Conservation (phyloP, 768 basidiomycete genomes). For the Neoboletus brunneissimus region DNA sequence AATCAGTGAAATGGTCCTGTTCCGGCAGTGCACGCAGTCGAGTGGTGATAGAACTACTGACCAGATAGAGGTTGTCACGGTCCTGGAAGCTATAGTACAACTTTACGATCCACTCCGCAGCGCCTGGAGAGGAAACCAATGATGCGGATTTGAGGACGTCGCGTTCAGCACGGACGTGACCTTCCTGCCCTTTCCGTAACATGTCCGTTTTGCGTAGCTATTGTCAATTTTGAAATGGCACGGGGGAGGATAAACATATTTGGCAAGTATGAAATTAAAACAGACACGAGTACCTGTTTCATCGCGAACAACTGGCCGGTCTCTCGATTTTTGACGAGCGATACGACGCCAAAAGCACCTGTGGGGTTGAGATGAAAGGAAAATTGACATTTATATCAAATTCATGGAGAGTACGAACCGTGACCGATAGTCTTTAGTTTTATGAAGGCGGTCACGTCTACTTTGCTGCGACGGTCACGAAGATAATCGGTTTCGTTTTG, state of each 20-base stretch:
- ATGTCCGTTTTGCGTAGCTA: conserved; percentile 87
- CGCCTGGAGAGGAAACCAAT: conserved; percentile 65
- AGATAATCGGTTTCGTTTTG: conserved; percentile 90
- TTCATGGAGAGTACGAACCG: conserved; percentile 47
- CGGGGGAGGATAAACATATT: conserved; percentile 21
- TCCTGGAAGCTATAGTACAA: conserved; percentile 95
- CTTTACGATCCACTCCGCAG: conserved; percentile 92
- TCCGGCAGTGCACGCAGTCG: conserved; percentile 16
- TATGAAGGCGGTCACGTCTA: conserved; percentile 81
- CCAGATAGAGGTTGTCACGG: conserved; percentile 91
- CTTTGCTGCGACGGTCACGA: conserved; percentile 77
- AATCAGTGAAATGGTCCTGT: conserved; percentile 38
- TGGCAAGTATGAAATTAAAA: conserved; percentile 28
- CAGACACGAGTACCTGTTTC: conserved; percentile 72
- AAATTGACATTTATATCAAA: conserved; percentile 24
- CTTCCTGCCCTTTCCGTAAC: conserved; percentile 96
- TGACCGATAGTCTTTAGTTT: conserved; percentile 94
- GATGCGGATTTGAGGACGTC: conserved; percentile 92
- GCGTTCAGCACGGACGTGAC: conserved; percentile 93
- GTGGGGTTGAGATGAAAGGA: conserved; percentile 30
- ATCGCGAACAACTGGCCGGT: conserved; percentile 87
- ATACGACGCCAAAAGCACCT: conserved; percentile 97
- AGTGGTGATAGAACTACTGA: conserved; percentile 45
- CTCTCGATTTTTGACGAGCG: conserved; percentile 79
- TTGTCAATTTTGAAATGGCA: conserved; percentile 24